Conservation (phyloP, 2,329 filamentous ascomycete species). For the Tolypocladium ovalisporum region DNA sequence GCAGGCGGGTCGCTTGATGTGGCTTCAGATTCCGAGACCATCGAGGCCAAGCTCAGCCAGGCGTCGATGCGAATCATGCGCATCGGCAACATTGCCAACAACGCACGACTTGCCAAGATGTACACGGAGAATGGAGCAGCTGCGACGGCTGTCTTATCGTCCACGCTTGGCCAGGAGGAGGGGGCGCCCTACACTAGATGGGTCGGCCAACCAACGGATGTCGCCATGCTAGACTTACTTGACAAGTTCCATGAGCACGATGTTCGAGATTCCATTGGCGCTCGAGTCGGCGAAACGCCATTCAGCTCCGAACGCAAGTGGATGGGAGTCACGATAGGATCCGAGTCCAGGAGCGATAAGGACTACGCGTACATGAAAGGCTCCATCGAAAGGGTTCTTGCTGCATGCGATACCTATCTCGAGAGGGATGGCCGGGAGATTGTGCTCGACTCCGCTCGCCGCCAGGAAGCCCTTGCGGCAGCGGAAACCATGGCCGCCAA, state of each 20-base stretch:
- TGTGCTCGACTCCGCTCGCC: conserved; percentile 65
- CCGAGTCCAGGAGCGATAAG: conserved; percentile 47
- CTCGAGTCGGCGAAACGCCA: conserved; percentile 72
- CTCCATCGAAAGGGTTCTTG: conserved; percentile 76
- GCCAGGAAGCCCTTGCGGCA: conserved; percentile 64
- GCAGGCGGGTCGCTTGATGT: conserved; percentile 41
- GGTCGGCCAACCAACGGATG: conserved; percentile 94
- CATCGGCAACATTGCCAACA: conserved; percentile 94
- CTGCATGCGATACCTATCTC: conserved; percentile 82
- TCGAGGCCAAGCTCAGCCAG: conserved; percentile 52
- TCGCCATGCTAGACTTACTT: conserved; percentile 88
- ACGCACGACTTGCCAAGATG: conserved; percentile 67
- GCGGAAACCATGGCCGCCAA: conserved; percentile 81
- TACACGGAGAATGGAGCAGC: conserved; percentile 61
- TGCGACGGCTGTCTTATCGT: conserved; percentile 68
- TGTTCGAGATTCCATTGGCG: conserved; percentile 75
- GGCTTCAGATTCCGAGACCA: conserved; percentile 41
- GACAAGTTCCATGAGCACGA: conserved; percentile 89
- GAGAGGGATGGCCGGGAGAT: conserved; percentile 79
- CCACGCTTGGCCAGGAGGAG: conserved; percentile 55
- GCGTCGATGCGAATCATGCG: conserved; percentile 73
- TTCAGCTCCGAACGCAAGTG: conserved; percentile 98
- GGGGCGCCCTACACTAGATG: conserved; percentile 67
- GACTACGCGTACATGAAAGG: conserved; percentile 95
- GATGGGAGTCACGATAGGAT: conserved; percentile 90